Conservation (phyloP, 2,329 filamentous ascomycete genomes). For the Penicillium expansum region DNA sequence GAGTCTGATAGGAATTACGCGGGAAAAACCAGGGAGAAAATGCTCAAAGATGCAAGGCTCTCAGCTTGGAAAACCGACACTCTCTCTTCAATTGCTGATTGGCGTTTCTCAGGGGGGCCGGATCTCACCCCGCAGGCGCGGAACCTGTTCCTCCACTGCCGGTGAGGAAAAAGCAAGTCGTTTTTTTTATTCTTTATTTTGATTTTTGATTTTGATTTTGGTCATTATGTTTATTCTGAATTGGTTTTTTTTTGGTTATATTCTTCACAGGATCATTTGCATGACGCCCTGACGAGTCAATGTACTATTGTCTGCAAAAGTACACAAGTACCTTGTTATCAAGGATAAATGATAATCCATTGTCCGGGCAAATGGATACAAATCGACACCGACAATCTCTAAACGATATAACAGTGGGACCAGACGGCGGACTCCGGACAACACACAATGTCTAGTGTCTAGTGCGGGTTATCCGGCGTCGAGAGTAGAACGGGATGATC, state of each 20-base stretch:
- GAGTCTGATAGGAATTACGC: slow-evolving; percentile 19
- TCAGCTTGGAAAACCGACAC: slow-evolving; percentile 27
- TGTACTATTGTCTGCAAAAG: background rate
- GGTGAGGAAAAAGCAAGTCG: slow-evolving; percentile 22
- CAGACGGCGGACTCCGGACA: slow-evolving; percentile 7
- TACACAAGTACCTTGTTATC: background rate
- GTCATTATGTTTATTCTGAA: background rate
- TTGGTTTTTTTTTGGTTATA: background rate
- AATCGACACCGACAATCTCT: background rate
- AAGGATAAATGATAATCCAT: background rate
- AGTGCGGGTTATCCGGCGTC: slow-evolving; percentile 19
- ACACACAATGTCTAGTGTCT: slow-evolving; percentile 6
- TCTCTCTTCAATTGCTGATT: slow-evolving; percentile 24
- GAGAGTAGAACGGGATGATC: slow-evolving; percentile 17
- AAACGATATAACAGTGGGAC: background rate
- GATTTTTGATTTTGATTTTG: background rate
- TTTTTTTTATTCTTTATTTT: no score
- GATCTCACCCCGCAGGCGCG: slow-evolving; percentile 29
- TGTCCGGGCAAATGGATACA: background rate
- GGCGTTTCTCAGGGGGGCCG: slow-evolving; percentile 13
- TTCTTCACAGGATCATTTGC: background rate
- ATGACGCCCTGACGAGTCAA: background rate
- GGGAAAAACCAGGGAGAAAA: slow-evolving; percentile 19
- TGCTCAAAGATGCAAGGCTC: slow-evolving; percentile 28
- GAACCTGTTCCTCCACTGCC: slow-evolving; percentile 26